Conservation (phyloP, 345 rosid genomes). For the Aegle marmelos region DNA sequence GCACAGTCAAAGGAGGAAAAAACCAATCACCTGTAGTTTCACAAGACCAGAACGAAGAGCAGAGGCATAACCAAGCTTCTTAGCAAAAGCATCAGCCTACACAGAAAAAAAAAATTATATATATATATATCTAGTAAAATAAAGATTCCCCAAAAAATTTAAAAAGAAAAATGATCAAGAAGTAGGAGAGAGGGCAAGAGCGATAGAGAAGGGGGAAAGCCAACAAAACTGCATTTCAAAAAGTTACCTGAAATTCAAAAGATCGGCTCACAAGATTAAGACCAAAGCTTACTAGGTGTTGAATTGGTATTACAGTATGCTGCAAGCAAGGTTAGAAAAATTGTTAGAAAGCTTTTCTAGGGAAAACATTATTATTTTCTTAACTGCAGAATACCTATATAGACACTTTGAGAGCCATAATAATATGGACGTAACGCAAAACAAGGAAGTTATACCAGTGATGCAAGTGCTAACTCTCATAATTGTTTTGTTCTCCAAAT, state of each 20-base stretch:
- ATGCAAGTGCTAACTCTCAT: background rate
- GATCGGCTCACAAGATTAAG: slow-evolving; percentile 96
- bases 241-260: slow-evolving; percentile 91
- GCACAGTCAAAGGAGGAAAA: background rate
- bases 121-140: slow-evolving; percentile 1
- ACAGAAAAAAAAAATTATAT: too few species aligned
- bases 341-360: slow-evolving; percentile 4
- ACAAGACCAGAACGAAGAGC: slow-evolving; percentile 88
- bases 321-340: slow-evolving; percentile 34
- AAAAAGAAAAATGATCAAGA: background rate
- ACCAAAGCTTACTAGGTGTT: slow-evolving; percentile 83
- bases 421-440: background rate
- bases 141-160: background rate
- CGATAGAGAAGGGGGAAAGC: background rate
- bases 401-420: background rate
- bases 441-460: background rate
- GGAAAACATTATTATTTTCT: background rate
- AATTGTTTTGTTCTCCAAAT: background rate
- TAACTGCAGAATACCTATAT: background rate
- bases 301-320: slow-evolving; percentile 92
- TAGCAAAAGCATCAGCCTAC: slow-evolving; percentile 98
- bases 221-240: background rate
- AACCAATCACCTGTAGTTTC: slow-evolving; percentile 79
- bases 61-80: slow-evolving; percentile 79
- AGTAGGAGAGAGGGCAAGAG: background rate